Conservation (phyloP, 2,329 filamentous ascomycete species). For the Alternaria sp. region DNA sequence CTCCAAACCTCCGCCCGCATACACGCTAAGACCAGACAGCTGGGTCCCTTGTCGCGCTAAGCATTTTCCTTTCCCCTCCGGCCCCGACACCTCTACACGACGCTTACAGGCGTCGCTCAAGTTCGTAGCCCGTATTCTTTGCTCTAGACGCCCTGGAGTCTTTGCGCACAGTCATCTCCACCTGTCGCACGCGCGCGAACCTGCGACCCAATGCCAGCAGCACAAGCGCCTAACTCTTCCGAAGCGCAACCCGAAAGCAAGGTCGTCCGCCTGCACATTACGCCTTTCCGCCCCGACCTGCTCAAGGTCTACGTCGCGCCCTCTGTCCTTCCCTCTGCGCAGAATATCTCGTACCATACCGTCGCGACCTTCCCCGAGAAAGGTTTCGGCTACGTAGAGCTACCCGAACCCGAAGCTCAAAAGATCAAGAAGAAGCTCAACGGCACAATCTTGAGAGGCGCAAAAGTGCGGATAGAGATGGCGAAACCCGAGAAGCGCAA, state of each 20-base stretch:
- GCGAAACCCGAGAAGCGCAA: constrained; percentile 70
- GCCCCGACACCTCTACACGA: constrained; percentile 14
- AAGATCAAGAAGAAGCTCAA: constrained; percentile 91
- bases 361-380: constrained; percentile 89
- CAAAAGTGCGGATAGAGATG: constrained; percentile 83
- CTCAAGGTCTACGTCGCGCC: constrained; percentile 74
- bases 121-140: constrained; percentile 5
- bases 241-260: constrained; percentile 26
- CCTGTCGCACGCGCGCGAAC: constrained; percentile 24
- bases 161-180: constrained; percentile 3
- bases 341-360: constrained; percentile 86
- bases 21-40: constrained; percentile 20
- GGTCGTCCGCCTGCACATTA: constrained; percentile 76
- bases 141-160: neutral
- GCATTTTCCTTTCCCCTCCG: constrained; percentile 42
- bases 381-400: constrained; percentile 86
- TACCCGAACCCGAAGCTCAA: constrained; percentile 83
- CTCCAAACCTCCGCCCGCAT: constrained; percentile 22
- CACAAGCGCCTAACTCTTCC: constrained; percentile 32
- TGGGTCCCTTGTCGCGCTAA: constrained; percentile 35
- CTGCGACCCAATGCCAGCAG: constrained; percentile 42
- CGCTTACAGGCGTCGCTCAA: constrained; percentile 19
- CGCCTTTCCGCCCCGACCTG: constrained; percentile 79
- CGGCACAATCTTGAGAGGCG: constrained; percentile 81
- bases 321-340: constrained; percentile 68